phyloP scores from a whole-genome alignment of 768 basidiomycete genomes.

The Imleria badia region DNA sequence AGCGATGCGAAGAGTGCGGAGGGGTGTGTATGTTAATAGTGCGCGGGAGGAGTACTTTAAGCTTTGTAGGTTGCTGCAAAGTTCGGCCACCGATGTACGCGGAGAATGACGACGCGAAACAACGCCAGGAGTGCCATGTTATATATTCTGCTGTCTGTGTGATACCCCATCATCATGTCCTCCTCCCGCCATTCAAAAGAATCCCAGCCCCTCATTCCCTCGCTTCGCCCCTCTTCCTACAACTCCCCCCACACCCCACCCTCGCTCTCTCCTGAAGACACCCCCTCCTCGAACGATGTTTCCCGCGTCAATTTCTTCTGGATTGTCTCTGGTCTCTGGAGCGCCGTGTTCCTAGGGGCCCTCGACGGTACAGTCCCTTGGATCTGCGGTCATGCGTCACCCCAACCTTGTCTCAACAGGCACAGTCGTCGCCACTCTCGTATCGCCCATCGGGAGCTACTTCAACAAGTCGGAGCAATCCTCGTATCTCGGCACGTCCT shows the following conservation, averaged over 20 bases:
- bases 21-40: neutral
- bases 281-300: slow-evolving; percentile 42
- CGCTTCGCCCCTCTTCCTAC: slow-evolving; percentile 39
- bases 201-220: slow-evolving; percentile 50
- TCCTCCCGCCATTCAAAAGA: slow-evolving; percentile 39
- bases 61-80: no score
- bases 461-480: slow-evolving; percentile 78
- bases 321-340: slow-evolving; percentile 80
- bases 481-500: slow-evolving; percentile 87
- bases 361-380: slow-evolving; percentile 64
- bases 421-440: slow-evolving; percentile 83
- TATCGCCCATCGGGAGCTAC: slow-evolving; percentile 82
- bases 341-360: slow-evolving; percentile 79
- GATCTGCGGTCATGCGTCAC: neutral
- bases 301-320: slow-evolving; percentile 58
- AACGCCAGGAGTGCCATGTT: slow-evolving; percentile 18
- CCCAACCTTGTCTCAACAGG: slow-evolving; percentile 35
- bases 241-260: slow-evolving; percentile 40
- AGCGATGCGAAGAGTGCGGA: neutral
- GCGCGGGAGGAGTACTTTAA: neutral
- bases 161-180: slow-evolving; percentile 29
- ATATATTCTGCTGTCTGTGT: slow-evolving; percentile 19
- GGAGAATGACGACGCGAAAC: slow-evolving; percentile 33
- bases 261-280: slow-evolving; percentile 22
- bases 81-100: slow-evolving; percentile 27